Evolutionary conservation across 805 yeast genomes (phyloP), one percentile per base, ranked within the genome.

Genomic region (Priceomyces melissophilus): DNA sequence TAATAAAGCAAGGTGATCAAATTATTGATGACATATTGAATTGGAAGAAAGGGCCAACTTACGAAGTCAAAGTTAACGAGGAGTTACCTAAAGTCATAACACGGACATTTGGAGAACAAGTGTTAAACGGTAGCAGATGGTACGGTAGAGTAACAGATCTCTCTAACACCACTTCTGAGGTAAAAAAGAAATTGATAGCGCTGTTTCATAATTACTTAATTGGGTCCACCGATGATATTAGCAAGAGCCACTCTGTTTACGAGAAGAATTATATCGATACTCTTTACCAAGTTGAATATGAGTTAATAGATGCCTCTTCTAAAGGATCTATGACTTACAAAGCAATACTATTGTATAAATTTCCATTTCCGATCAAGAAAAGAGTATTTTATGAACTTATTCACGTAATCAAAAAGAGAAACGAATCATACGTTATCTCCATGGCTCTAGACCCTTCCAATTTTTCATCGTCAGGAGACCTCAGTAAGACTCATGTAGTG

Each of bases 341-440:
- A 35, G 59, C 62, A 1, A 60, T 58, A 39, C 50, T 65, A 17
- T 53, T 51, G 40, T 69, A 69, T 48, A 52, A 57, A 43, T 57
- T 69, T 32, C 69, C 58, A 25, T 63, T 60, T 41, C 73, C 73
- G 2, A 51, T 69, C 43, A 57, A 57, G 30, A 53, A 49, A 32
- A 51, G 75, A 12, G 54, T 58, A 10, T 69, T 69, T 47, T 57
- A 64, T 47, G 69, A 67, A 44, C 49, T 64, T 47, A 56, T 69
- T 12, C 65, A 59, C 42, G 48, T 69, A 16, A 49, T 49, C 17
- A 52, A 46, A 37, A 37, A 46, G 30, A 35, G 30, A n/a, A 53
- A 46, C 10, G 43, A 44, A 15, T 60, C 60, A 1, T 58, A 60
- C 41, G 64, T 69, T 7, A 50, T 69, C 29, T 58, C 68, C 3